phyloP scores from a whole-genome alignment of 331 rosid genomes.

The Erythrophleum ivorense region DNA sequence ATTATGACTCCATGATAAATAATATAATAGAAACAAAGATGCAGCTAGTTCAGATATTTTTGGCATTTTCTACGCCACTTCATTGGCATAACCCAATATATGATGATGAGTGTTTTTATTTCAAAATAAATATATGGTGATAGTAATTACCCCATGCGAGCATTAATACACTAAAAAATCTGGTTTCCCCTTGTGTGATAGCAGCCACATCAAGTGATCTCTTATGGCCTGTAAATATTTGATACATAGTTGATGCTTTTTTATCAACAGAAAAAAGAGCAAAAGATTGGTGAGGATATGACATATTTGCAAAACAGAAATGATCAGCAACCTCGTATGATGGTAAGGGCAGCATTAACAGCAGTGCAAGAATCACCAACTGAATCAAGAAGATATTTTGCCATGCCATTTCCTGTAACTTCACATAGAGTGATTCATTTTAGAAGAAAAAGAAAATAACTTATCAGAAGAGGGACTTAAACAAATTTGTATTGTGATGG shows the following conservation, averaged over 20 bases:
- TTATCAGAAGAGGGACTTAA: not conserved
- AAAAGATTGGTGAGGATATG: not conserved
- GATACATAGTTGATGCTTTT: conserved; percentile 8
- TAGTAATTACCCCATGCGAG: conserved; percentile 85
- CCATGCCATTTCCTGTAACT: conserved; percentile 91
- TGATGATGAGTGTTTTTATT: conserved; percentile 4
- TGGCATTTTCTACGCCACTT: not conserved
- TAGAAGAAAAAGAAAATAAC: conserved; percentile 1
- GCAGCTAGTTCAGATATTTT: not conserved
- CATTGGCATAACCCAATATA: not conserved
- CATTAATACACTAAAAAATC: conserved; percentile 76
- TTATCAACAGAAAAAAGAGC: not conserved
- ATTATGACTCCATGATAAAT: not conserved
- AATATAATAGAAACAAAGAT: too few species aligned
- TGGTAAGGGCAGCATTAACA: conserved; percentile 57
- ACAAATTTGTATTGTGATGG: not conserved
- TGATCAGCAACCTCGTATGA: conserved; percentile 60
- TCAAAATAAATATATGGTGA: not conserved
- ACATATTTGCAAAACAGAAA: conserved; percentile 11
- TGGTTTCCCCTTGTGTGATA: conserved; percentile 68
- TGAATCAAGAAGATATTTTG: conserved; percentile 71
- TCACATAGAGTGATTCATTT: conserved; percentile 18
- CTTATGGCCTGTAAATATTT: conserved; percentile 68
- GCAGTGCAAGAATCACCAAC: conserved; percentile 63
- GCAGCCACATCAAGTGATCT: conserved; percentile 82